Base-by-base conservation (phyloP, 805 yeast genomes). In the Metschnikowia cubensis region DNA sequence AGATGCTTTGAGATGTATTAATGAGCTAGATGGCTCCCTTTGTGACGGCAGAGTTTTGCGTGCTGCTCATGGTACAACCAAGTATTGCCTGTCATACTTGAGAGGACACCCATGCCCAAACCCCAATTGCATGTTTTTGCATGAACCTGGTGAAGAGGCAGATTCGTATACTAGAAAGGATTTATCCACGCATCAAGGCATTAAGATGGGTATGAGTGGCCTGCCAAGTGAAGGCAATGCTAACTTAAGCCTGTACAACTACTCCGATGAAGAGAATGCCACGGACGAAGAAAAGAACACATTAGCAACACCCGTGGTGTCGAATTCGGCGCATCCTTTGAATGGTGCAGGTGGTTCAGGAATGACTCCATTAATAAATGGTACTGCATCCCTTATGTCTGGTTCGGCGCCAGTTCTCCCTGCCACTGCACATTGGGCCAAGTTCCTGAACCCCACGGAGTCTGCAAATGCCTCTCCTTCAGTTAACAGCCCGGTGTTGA, bases 131-230 rank as follows among this genome's bases (percentile, higher is more conserved):
- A 94, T 94, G 99, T 94, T 94, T 63, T 77, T 94, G 61, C 99
- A 94, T 67, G 99, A 94, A 69, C 99, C 99, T 6, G 99, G 99
- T 51, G 99, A 94, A 74, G 99, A 94, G 68, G 98, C 98, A 1
- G 99, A 94, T 62, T 87, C 96, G 10, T 92, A 88, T 70, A 89
- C 96, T 25, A 83, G 97, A 68, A 90, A 88, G 63, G 95, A 88
- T 62, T 75, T 88, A 61, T 83, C 90, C 4, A 87, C 94, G 3
- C 85, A 87, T 65, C 83, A 82, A 57, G 82, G 83, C 59, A 75
- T 81, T 56, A 82, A 79, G 60, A 80, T 81, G 79, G 71, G 75
- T 44, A 72, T 70, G 74, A 68, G 70, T 61, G 74, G 73, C 11
- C 57, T 65, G 58, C 54, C 48, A 13, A 42, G 49, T 15, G 56